These are phyloP conservation scores for Trichoderma atroviride DNA, from an alignment of 2,329 filamentous ascomycete species.

Conservation along the genomic window DNA sequence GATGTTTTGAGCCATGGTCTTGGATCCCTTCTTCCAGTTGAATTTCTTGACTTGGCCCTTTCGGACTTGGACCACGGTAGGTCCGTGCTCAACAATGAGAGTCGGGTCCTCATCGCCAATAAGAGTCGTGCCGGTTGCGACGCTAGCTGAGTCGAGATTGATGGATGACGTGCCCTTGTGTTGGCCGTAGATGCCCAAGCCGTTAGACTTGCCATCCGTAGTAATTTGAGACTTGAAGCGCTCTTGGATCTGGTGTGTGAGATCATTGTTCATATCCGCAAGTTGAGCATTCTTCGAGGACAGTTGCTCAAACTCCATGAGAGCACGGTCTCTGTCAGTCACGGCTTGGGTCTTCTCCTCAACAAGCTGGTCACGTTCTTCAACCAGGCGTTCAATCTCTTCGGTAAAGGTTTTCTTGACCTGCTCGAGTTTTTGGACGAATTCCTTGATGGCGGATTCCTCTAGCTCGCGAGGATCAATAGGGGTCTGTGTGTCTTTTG, in stretches of 20 bases:
- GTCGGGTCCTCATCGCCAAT: slow-evolving; percentile 68
- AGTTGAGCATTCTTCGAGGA: slow-evolving; percentile 94
- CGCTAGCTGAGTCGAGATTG: slow-evolving; percentile 56
- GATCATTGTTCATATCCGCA: slow-evolving; percentile 90
- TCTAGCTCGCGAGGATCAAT: slow-evolving; percentile 82
- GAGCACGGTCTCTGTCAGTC: slow-evolving; percentile 86
- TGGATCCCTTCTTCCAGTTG: slow-evolving; percentile 97
- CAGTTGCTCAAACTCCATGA: slow-evolving; percentile 93
- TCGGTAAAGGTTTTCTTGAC: slow-evolving; percentile 62
- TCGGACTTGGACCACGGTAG: slow-evolving; percentile 93
- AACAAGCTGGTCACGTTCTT: slow-evolving; percentile 76
- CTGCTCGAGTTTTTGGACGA: slow-evolving; percentile 73
- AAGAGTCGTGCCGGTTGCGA: slow-evolving; percentile 61
- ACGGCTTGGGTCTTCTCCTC: slow-evolving; percentile 84
- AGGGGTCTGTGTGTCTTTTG: slow-evolving; percentile 79
- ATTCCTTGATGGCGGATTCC: slow-evolving; percentile 86
- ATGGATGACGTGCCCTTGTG: slow-evolving; percentile 54
- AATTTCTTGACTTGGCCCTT: slow-evolving; percentile 96
- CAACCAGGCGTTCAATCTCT: slow-evolving; percentile 61
- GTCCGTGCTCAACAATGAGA: slow-evolving; percentile 67
- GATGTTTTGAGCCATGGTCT: slow-evolving; percentile 91
- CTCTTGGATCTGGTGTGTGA: slow-evolving; percentile 92
- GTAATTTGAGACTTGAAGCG: slow-evolving; percentile 80
- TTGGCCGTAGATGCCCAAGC: slow-evolving; percentile 60
- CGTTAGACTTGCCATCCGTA: slow-evolving; percentile 53